phyloP scores from a whole-genome alignment of 805 yeast species.

The Kockiozyma suomiensis region DNA sequence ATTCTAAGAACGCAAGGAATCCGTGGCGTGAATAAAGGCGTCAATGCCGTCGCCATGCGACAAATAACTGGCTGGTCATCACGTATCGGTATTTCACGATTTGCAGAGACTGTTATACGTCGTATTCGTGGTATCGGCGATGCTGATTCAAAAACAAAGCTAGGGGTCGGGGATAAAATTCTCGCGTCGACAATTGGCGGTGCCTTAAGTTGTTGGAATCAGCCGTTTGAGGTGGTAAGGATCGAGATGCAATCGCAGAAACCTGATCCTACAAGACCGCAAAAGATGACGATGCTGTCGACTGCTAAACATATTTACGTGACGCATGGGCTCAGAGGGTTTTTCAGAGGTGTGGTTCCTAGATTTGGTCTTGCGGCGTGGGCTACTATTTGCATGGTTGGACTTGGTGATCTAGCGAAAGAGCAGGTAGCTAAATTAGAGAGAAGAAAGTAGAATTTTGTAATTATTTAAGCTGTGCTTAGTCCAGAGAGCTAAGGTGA shows the following conservation, averaged over 20 bases:
- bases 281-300: neutral
- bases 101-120: neutral
- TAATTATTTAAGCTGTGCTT: no score
- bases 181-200: neutral
- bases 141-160: neutral
- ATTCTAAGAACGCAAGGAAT: neutral
- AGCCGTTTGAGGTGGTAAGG: neutral
- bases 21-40: neutral
- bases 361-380: neutral
- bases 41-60: neutral
- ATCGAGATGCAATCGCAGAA: neutral
- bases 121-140: neutral
- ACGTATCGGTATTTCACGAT: neutral
- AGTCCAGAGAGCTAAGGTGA: no score
- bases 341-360: neutral
- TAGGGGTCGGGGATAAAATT: neutral
- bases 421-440: neutral
- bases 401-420: neutral
- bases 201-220: neutral
- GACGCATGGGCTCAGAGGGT: neutral
- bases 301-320: neutral
- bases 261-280: neutral
- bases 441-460: neutral
- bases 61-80: conserved; percentile 1
- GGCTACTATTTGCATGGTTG: neutral